Evolutionary conservation across 371 early-diverging fungal species (phyloP).

Genomic region (Globomyces sp.): DNA sequence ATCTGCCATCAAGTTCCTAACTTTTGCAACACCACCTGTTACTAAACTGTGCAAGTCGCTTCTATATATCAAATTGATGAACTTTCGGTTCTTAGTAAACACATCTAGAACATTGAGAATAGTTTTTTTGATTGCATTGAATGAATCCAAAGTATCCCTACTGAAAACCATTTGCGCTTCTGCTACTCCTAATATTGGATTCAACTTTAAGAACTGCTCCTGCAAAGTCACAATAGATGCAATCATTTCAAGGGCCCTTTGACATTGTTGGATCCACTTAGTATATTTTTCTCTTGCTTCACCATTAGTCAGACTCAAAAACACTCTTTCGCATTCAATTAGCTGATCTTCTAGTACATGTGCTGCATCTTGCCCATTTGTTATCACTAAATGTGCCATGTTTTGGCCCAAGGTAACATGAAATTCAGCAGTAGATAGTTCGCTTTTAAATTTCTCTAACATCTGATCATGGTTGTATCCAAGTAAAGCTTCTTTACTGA

Average conservation of each 20-base stretch:
- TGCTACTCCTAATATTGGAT: constrained; percentile 18
- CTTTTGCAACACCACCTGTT: background rate
- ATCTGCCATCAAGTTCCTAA: background rate
- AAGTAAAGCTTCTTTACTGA: constrained; percentile 38
- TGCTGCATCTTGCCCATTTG: constrained; percentile 16
- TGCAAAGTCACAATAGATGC: constrained; percentile 14
- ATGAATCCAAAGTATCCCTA: constrained; percentile 6
- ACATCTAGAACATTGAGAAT: constrained; percentile 27
- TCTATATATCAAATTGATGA: constrained; percentile 37
- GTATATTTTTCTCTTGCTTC: constrained; percentile 16
- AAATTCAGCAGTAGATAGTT: constrained; percentile 25
- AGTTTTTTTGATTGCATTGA: constrained; percentile 21
- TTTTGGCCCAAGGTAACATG: background rate
- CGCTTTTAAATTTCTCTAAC: constrained; percentile 45
- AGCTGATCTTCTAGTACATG: constrained; percentile 29
- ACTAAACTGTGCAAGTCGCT: constrained; percentile 37
- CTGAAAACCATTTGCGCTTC: background rate
- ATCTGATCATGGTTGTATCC: constrained; percentile 31
- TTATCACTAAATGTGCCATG: constrained; percentile 12
- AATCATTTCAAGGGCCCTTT: constrained; percentile 22
- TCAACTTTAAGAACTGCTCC: background rate
- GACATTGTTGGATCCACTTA: constrained; percentile 24
- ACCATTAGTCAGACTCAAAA: background rate
- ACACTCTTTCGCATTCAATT: constrained; percentile 21
- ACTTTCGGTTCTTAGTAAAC: constrained; percentile 41